A percentile compares a stretch with the other conserved stretches of the same genome.
phyloP scores from a whole-genome alignment of 176 grass and related monocot species.

The Themeda triandra region DNA sequence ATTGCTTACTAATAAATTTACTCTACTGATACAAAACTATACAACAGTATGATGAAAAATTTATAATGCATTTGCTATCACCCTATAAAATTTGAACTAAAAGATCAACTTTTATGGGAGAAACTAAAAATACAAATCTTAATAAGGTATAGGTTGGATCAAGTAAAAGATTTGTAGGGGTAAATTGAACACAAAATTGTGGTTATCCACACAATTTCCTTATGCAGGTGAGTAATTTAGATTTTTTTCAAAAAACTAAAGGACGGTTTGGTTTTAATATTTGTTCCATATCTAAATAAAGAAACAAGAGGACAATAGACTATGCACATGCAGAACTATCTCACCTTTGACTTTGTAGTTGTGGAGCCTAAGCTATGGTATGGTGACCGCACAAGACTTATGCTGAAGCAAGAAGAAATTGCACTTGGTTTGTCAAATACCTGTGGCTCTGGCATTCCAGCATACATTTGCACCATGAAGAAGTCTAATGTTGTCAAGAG shows the following conservation, averaged over 20 bases:
- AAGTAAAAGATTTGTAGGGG: background rate
- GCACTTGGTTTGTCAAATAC: background rate
- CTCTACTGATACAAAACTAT: background rate
- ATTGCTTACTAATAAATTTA: background rate
- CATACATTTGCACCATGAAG: constrained; percentile 19
- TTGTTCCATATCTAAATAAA: too few species aligned
- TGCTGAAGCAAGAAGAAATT: background rate
- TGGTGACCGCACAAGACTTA: background rate
- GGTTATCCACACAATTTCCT: background rate
- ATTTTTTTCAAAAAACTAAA: too few species aligned
- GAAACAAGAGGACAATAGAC: too few species aligned
- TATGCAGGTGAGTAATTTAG: background rate
- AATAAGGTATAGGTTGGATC: background rate
- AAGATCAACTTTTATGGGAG: background rate
- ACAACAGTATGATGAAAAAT: background rate
- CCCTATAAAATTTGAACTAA: background rate
- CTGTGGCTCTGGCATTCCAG: constrained; percentile 4
- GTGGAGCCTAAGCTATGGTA: background rate
- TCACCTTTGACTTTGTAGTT: background rate
- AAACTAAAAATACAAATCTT: background rate
- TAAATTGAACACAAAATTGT: background rate
- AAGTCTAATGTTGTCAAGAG: constrained; percentile 1
- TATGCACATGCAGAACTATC: too few species aligned
- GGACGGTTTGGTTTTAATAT: too few species aligned
- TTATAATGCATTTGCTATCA: background rate